phyloP scores from a whole-genome alignment of 768 basidiomycete species.

The Termitomyces sp. region DNA sequence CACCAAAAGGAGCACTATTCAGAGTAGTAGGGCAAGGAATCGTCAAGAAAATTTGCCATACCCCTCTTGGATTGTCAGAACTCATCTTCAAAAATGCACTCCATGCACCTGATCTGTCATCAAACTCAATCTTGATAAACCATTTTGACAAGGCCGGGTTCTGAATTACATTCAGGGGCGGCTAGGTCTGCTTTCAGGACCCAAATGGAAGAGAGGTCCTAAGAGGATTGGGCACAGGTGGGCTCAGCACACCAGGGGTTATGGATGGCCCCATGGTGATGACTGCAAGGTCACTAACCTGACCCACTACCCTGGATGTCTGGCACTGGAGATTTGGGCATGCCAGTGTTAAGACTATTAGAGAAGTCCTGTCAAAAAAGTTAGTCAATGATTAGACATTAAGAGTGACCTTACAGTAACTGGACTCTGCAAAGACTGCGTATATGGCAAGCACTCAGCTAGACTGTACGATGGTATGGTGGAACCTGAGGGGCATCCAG shows the following conservation, averaged over 20 bases:
- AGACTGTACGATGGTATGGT: not conserved
- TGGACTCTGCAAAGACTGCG: not conserved
- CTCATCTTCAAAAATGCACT: not conserved
- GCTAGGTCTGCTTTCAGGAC: not conserved
- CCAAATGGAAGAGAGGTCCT: not conserved
- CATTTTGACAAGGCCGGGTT: not conserved
- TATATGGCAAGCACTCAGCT: not conserved
- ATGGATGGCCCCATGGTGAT: too few relatives aligned
- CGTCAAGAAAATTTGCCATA: not conserved
- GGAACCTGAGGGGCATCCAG: not conserved
- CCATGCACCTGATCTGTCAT: not conserved
- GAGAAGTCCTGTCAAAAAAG: not conserved
- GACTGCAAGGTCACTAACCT: too few relatives aligned
- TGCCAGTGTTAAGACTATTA: not conserved
- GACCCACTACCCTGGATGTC: not conserved
- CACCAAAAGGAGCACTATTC: not conserved
- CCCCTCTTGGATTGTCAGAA: not conserved
- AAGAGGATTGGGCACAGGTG: not conserved
- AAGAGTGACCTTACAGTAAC: not conserved
- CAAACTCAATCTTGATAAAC: rapidly evolving
- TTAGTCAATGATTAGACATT: not conserved
- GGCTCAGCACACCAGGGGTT: not conserved
- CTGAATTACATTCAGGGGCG: not conserved
- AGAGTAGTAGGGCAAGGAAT: not conserved
- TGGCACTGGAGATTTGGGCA: not conserved